Percentiles rank a stretch among this genome's conserved stretches.
Conservation (phyloP, 225 moss, liverwort and hornwort genomes). For the Marchantia polymorpha region DNA sequence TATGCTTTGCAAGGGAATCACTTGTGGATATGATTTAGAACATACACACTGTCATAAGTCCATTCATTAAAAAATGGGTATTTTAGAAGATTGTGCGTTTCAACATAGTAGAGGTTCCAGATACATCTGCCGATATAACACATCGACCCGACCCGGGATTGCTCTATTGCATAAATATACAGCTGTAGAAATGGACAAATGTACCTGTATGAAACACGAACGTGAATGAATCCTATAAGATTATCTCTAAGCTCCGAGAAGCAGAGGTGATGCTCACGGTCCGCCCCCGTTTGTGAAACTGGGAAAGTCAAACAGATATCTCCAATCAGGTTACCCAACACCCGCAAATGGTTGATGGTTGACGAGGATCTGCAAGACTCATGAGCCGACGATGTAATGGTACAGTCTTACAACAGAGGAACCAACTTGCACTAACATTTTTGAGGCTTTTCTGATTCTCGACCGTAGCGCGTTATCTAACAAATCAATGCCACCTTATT, state of each 20-base stretch:
- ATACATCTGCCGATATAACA: too few species aligned
- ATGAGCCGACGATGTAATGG: neutral
- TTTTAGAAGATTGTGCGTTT: too few species aligned
- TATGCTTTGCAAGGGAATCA: too few species aligned
- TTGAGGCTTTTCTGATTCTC: neutral
- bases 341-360: too few species aligned
- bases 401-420: neutral
- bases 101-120: too few species aligned
- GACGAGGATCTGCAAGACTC: neutral
- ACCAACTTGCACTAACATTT: too few species aligned
- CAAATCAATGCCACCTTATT: neutral
- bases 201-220: neutral
- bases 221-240: neutral
- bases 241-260: neutral
- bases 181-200: neutral
- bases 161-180: neutral
- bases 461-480: neutral
- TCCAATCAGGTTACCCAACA: neutral
- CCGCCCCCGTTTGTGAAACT: neutral
- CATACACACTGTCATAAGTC: too few species aligned
- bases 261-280: neutral
- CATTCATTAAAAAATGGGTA: too few species aligned
- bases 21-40: too few species aligned
- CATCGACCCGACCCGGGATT: too few species aligned
- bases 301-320: neutral